phyloP scores from a whole-genome alignment of 768 basidiomycete species.

The Calvatia gigantea region DNA sequence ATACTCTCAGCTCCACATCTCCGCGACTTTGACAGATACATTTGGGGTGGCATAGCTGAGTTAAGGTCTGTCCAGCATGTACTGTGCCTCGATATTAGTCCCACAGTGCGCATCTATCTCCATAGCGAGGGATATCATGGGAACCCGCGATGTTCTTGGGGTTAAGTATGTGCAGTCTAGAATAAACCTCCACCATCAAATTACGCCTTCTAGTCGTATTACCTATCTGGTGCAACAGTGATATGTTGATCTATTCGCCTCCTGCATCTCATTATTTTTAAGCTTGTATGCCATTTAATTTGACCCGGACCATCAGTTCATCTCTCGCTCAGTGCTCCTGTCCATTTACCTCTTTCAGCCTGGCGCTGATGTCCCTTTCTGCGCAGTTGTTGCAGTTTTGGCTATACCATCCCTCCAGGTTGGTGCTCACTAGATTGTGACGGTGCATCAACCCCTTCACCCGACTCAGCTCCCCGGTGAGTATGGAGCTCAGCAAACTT shows the following conservation, averaged over 20 bases:
- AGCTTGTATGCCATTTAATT: neutral
- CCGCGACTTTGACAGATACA: neutral
- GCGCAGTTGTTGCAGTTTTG: too few relatives aligned
- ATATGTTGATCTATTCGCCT: constrained; percentile 1
- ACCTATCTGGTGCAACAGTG: constrained; percentile 8
- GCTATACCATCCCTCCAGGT: too few relatives aligned
- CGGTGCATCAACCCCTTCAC: too few relatives aligned
- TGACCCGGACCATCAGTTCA: neutral
- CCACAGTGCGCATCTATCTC: neutral
- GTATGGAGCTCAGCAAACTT: too few relatives aligned
- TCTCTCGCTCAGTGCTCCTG: neutral
- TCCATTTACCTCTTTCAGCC: neutral
- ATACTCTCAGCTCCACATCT: neutral
- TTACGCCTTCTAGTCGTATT: neutral
- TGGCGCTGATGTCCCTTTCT: too few relatives aligned
- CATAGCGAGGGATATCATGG: neutral
- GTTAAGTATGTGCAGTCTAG: neutral
- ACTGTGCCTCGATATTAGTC: neutral
- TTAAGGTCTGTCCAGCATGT: neutral
- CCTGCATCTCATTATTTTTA: constrained; percentile 7
- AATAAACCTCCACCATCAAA: neutral
- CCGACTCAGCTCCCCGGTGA: too few relatives aligned
- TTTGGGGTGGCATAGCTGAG: neutral
- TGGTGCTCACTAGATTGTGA: too few relatives aligned
- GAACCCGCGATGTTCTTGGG: neutral